These are phyloP conservation scores for Trichoderma reesei DNA, from an alignment of 495 filamentous ascomycete genomes.

Conservation along the genomic window DNA sequence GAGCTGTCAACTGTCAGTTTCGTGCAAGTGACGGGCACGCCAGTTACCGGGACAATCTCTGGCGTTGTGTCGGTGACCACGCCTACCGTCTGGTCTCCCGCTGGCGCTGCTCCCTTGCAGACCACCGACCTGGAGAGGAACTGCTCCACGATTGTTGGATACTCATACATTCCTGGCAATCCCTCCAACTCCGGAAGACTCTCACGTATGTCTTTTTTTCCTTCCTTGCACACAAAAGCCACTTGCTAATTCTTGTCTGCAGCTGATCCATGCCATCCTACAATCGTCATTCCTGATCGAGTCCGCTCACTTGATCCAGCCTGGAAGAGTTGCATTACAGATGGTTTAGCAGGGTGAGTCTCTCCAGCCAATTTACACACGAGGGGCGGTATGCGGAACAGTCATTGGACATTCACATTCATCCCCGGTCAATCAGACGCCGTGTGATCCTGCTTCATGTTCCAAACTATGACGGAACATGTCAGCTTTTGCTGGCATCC, in stretches of 20 bases:
- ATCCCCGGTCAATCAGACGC: no score
- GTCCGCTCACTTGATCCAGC: not conserved
- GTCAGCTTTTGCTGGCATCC: no score
- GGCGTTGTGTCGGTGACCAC: not conserved
- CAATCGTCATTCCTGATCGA: not conserved
- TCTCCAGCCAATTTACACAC: not conserved
- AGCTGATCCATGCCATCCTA: conserved; percentile 2
- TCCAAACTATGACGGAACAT: no score
- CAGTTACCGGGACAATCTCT: not conserved
- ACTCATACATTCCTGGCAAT: not conserved
- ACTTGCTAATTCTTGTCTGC: not conserved
- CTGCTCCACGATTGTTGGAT: not conserved
- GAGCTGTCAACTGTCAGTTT: not conserved
- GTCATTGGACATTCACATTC: no score
- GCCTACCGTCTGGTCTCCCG: not conserved
- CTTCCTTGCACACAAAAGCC: no score
- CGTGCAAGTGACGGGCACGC: not conserved
- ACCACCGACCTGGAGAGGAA: not conserved
- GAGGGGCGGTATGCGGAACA: no score
- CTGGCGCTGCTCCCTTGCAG: not conserved
- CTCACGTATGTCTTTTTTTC: not conserved
- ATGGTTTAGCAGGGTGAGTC: not conserved
- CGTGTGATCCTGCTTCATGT: no score
- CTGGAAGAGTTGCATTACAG: not conserved
- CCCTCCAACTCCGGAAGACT: not conserved